Conservation (phyloP, 768 basidiomycete genomes). For the Phlebiopsis gigantea region DNA sequence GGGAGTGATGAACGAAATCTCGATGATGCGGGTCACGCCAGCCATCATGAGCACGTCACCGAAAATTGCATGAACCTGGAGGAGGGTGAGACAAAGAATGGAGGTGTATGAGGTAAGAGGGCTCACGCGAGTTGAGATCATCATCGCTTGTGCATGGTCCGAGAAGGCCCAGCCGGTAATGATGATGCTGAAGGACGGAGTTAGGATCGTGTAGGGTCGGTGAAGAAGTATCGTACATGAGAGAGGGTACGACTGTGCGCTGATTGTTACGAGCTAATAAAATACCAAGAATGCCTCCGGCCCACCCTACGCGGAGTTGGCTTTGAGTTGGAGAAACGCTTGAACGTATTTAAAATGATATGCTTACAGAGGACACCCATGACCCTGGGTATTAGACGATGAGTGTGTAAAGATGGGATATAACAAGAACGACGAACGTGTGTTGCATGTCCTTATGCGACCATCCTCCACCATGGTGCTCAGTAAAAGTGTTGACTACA, state of each 20-base stretch:
- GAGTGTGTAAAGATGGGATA: too few relatives aligned
- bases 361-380: constrained; percentile 67
- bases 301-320: constrained; percentile 63
- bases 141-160: constrained; percentile 78
- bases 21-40: constrained; percentile 72
- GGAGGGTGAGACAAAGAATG: constrained; percentile 1
- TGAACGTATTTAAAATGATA: too few relatives aligned
- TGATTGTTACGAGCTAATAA: constrained; percentile 76
- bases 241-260: constrained; percentile 74
- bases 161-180: constrained; percentile 95
- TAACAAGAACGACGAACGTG: constrained; percentile 60
- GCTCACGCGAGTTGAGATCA: constrained; percentile 74
- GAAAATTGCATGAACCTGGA: constrained; percentile 75
- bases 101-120: neutral
- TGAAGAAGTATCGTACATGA: constrained; percentile 54
- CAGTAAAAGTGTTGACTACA: constrained; percentile 94
- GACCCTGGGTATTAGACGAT: too few relatives aligned
- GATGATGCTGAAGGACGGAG: constrained; percentile 50
- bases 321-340: constrained; percentile 1
- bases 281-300: constrained; percentile 86
- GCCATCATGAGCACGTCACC: constrained; percentile 85
- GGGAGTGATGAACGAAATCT: constrained; percentile 72
- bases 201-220: neutral
- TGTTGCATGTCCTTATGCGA: constrained; percentile 94
- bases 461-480: constrained; percentile 79